Base-by-base conservation (phyloP, 352 stramenopile genomes). In the Phytophthora lateralis region DNA sequence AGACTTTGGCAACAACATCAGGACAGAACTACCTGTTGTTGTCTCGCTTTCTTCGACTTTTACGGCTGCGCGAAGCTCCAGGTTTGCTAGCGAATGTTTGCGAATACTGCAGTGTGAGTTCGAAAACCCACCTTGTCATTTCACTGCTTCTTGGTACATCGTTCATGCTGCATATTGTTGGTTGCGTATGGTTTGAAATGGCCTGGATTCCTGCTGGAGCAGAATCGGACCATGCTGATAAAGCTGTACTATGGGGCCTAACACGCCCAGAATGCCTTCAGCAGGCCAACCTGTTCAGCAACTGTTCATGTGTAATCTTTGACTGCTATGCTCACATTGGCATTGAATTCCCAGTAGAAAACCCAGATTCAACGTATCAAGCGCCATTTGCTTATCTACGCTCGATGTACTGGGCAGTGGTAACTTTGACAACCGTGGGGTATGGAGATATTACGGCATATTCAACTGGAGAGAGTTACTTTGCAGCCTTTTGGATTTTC, bases 381-480 rank as follows among this genome's bases (percentile, higher is more conserved):
- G 56, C 67, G 0, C 70, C 67, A 4, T 92, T 92, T 46, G 79
- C 83, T 0, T 92, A 91, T 51, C 37, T 91, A 7, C 81, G 85
- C 2, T 88, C 85, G 0, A 58, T 94, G 0, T 93, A 93, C 35
- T 94, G 85, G 83, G 75, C 81, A 0, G 78, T 93, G 1, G 82
- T 91, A 2, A 82, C 85, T 0, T 54, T 94, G 0, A 93, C 85
- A 0, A 74, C 63, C 0, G 82, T 94, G 1, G 85, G 85, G 0
- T 94, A 93, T 42, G 85, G 85, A 7, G 81, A 91, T 35, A 91
- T 93, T 9, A 72, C 79, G 6, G 81, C 85, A 0, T 93, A 85
- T 41, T 90, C 85, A 2, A 94, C 85, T 1, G 54, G 71, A 0
- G 83, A 94, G 49, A 91, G 71, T 30, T 82, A 82, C 20, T 93